These are phyloP conservation scores for Cercophora samala DNA, from an alignment of 495 filamentous ascomycete species.

Conservation along the genomic window DNA sequence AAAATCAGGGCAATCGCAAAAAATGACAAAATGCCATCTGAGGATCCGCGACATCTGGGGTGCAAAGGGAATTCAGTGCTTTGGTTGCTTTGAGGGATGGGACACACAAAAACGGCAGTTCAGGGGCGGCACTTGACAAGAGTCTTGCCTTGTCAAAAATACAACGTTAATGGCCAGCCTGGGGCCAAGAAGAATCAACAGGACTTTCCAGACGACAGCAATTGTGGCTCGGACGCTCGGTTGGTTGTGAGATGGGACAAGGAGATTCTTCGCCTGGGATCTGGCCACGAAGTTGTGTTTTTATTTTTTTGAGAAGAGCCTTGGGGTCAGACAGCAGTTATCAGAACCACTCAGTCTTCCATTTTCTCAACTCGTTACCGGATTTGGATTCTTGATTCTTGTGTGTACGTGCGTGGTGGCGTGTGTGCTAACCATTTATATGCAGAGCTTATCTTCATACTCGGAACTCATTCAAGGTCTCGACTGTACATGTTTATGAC, in stretches of 20 bases:
- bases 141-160: constrained; percentile 24
- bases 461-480: background rate
- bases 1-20: constrained; percentile 44
- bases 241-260: background rate
- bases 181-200: constrained; percentile 24
- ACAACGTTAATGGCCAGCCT: constrained; percentile 27
- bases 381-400: background rate
- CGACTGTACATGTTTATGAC: too few species aligned
- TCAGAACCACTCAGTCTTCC: background rate
- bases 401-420: background rate
- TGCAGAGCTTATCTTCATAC: background rate
- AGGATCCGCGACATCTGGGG: constrained; percentile 31
- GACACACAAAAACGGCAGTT: constrained; percentile 23
- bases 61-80: constrained; percentile 20
- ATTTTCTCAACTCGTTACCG: background rate
- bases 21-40: constrained; percentile 36
- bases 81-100: background rate
- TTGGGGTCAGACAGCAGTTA: background rate
- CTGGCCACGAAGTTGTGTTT: background rate
- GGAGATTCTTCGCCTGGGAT: constrained; percentile 1
- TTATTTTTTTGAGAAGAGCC: background rate
- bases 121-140: constrained; percentile 14
- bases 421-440: background rate
- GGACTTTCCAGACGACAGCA: constrained; percentile 9
- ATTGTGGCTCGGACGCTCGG: background rate